Conservation (phyloP, 768 basidiomycete genomes). For the Kwoniella bestiolae region DNA sequence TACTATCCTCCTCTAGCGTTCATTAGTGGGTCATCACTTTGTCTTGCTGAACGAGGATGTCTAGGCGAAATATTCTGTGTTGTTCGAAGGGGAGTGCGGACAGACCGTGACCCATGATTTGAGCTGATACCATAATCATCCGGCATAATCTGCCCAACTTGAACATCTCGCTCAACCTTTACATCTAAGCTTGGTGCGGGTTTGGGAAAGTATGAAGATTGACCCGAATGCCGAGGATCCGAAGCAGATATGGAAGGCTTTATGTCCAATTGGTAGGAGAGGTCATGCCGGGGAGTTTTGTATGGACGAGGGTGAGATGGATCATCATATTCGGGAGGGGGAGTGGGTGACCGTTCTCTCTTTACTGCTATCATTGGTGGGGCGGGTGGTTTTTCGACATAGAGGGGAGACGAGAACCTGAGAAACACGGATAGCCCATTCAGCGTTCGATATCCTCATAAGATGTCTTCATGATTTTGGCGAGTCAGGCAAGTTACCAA, state of each 20-base stretch:
- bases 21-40: no score
- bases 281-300: neutral
- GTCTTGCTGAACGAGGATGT: no score
- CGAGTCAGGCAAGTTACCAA: no score
- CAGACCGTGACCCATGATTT: no score
- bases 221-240: neutral
- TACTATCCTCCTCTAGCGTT: no score
- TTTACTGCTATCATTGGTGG: neutral
- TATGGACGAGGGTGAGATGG: neutral
- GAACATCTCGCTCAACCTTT: neutral
- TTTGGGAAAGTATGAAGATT: neutral
- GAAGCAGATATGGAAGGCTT: no score
- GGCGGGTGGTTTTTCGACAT: neutral
- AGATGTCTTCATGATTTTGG: no score
- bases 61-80: no score
- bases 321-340: neutral
- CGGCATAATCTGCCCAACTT: neutral
- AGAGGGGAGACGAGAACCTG: neutral
- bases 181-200: neutral
- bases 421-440: neutral
- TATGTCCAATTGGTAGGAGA: neutral
- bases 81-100: no score
- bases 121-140: neutral
- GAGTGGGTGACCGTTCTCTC: neutral
- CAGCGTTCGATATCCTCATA: neutral